Evolutionary conservation across 139 green algal genomes (phyloP).

Genomic region (Auxenochlorella protothecoides): DNA sequence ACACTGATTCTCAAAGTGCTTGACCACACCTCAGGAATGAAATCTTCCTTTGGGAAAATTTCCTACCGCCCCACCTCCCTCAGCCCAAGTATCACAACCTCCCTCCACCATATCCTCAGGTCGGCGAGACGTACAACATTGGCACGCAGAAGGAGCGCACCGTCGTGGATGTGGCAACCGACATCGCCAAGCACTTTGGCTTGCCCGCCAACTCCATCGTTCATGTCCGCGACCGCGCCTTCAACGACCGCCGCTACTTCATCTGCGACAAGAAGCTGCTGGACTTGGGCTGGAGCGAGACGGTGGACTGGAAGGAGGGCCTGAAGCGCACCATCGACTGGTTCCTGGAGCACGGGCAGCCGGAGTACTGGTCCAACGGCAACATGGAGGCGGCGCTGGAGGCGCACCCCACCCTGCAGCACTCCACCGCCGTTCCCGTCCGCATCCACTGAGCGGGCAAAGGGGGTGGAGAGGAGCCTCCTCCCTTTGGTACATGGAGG

Average conservation of each 20-base stretch:
- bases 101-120: constrained; percentile 1
- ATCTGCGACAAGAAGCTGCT: constrained; percentile 88
- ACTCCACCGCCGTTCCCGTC: constrained; percentile 1
- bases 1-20: too few relatives aligned
- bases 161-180: constrained; percentile 71
- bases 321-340: constrained; percentile 87
- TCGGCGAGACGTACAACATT: constrained; percentile 95
- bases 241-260: constrained; percentile 77
- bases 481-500: too few relatives aligned
- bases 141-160: constrained; percentile 88
- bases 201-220: constrained; percentile 35
- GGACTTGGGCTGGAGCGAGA: constrained; percentile 81
- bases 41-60: too few relatives aligned
- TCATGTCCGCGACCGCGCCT: constrained; percentile 64
- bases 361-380: constrained; percentile 62
- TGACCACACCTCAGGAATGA: too few relatives aligned
- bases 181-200: constrained; percentile 56
- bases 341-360: constrained; percentile 47
- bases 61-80: too few relatives aligned
- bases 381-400: constrained; percentile 64
- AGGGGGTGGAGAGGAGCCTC: too few relatives aligned
- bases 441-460: neutral
- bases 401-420: constrained; percentile 45
- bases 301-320: constrained; percentile 80
- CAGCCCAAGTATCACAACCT: neutral